Conservation (phyloP, 2,329 filamentous ascomycete species). For the Seiridium cupressi region DNA sequence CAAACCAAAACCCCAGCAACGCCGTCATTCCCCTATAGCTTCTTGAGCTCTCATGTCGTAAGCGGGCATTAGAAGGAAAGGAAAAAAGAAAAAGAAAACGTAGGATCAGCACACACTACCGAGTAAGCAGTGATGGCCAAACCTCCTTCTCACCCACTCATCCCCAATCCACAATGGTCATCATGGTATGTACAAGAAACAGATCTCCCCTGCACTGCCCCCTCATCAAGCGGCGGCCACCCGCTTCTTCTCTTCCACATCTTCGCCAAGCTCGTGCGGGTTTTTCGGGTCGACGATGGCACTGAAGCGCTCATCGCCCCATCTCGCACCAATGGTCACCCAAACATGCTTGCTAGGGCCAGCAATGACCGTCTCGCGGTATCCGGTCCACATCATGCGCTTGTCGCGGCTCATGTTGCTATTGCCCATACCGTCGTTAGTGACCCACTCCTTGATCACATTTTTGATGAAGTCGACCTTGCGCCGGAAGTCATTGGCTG, state of each 20-base stretch:
- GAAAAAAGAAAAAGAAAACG: background rate
- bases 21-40: background rate
- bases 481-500: conserved; percentile 69
- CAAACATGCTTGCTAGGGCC: conserved; percentile 63
- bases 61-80: conserved; percentile 3
- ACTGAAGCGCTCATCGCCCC: conserved; percentile 55
- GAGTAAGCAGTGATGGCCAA: background rate
- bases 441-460: conserved; percentile 69
- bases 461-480: conserved; percentile 73
- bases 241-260: conserved; percentile 42
- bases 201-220: background rate
- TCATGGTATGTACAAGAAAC: background rate
- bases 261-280: conserved; percentile 52
- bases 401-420: conserved; percentile 55
- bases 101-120: background rate
- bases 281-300: conserved; percentile 54
- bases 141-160: background rate
- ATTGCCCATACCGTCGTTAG: conserved; percentile 68
- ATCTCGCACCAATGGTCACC: conserved; percentile 65
- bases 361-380: conserved; percentile 52
- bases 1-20: conserved; percentile 1
- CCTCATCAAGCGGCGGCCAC: conserved; percentile 8
- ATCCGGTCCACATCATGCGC: conserved; percentile 58
- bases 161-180: background rate
- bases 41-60: background rate